Conservation (phyloP, 352 stramenopile genomes). For the Phytophthora tubulina region DNA sequence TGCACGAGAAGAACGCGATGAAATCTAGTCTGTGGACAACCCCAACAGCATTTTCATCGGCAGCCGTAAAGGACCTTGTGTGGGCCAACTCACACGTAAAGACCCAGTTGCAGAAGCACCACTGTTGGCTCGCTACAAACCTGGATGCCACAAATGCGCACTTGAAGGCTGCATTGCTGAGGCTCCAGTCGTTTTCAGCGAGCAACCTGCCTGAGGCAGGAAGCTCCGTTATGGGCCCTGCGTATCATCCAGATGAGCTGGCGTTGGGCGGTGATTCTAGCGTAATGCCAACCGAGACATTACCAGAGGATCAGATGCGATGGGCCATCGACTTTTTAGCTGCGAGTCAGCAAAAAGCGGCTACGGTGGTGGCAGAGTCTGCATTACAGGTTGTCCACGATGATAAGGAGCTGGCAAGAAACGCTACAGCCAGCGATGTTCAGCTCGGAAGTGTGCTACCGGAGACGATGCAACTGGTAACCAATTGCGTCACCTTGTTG, state of each 20-base stretch:
- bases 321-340: slow-evolving; percentile 74
- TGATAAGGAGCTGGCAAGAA: slow-evolving; percentile 18
- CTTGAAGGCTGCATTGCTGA: slow-evolving; percentile 63
- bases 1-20: slow-evolving; percentile 30
- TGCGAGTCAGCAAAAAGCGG: slow-evolving; percentile 51
- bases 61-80: slow-evolving; percentile 36
- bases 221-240: background rate
- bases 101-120: slow-evolving; percentile 61
- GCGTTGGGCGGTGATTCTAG: slow-evolving; percentile 16
- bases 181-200: slow-evolving; percentile 61
- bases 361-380: slow-evolving; percentile 36
- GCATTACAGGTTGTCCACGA: slow-evolving; percentile 33
- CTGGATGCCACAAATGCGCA: slow-evolving; percentile 71
- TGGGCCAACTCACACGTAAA: slow-evolving; percentile 38
- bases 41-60: slow-evolving; percentile 38
- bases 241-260: slow-evolving; percentile 17
- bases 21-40: slow-evolving; percentile 42
- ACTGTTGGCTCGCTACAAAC: slow-evolving; percentile 75
- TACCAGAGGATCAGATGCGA: slow-evolving; percentile 65
- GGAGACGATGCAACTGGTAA: slow-evolving; percentile 62
- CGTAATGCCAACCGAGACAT: slow-evolving; percentile 26
- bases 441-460: slow-evolving; percentile 31
- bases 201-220: slow-evolving; percentile 6
- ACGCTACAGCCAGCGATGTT: background rate
- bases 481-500: slow-evolving; percentile 66